Conservation (phyloP, 305 asterid genomes). For the Solanum hybrid region DNA sequence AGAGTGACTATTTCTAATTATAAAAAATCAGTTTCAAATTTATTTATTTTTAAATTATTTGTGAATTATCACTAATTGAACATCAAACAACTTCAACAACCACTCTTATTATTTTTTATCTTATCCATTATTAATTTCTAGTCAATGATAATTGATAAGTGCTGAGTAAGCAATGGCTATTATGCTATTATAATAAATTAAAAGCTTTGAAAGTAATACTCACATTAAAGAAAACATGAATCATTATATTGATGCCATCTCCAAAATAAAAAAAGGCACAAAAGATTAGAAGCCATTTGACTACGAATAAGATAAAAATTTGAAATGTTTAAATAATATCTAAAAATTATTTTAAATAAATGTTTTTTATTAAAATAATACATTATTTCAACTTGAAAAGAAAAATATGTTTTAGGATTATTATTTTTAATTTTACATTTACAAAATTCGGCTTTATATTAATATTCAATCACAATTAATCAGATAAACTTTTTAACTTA, state of each 20-base stretch:
- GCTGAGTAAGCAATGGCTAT: background rate
- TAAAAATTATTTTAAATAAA: background rate
- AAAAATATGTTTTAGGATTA: background rate
- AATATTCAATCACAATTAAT: background rate
- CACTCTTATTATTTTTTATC: background rate
- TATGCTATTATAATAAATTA: background rate
- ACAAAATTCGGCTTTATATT: background rate
- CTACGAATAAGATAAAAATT: background rate
- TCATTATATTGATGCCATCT: background rate
- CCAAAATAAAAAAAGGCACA: background rate
- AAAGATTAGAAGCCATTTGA: background rate
- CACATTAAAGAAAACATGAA: background rate
- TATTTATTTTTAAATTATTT: background rate
- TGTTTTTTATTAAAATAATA: background rate
- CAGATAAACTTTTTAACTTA: background rate
- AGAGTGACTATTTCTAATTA: background rate
- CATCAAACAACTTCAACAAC: background rate
- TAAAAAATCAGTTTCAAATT: background rate
- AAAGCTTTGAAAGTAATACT: background rate
- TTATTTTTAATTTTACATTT: background rate
- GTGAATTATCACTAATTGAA: background rate
- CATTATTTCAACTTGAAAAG: background rate
- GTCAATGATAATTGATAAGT: background rate
- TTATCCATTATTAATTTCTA: background rate
- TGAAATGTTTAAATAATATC: background rate